Base-by-base conservation (phyloP, 225 moss, liverwort and hornwort species). In the Physcomitrium patens region DNA sequence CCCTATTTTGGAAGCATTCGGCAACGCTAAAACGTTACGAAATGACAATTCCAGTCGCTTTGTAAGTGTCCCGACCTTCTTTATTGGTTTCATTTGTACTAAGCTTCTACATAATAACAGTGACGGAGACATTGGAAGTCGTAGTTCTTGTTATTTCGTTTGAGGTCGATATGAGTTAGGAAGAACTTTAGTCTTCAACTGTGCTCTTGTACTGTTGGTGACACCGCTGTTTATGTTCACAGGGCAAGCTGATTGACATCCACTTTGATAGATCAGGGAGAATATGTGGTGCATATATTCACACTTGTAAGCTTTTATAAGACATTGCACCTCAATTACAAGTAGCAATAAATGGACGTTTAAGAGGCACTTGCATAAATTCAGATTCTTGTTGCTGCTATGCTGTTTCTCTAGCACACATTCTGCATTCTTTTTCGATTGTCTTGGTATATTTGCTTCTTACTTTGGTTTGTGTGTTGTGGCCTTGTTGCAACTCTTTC, bases 41-140 rank as follows among this genome's bases (percentile, higher is more conserved):
- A 94, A 94, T 83, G 93, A 94, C 81, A 94, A 94, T 68, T 94
- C 93, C 17, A 94, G 93, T 84, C 93, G 93, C 69, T 94, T 94
- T 80, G 93, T 94, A 85, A 88, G 93, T 59, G 43, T 12, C 73
- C 12, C 19, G 18, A 41, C 69, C 28, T 24, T 59, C 61, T 58
- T 27, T 13, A 53, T 11, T 12, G 57, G 50, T 49, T 63, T 10
- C 9, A 9, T 68, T 22, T 7, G 26, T n/a, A 18, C 44, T 37
- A 23, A 65, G 8, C 41, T 41, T 50, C 12, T 1, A 22, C 28
- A 10, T 19, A 14, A 28, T 28, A 14, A 28, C 1, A 19, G n/a
- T 49, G 52, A 52, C 42, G 7, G 14, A 57, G 20, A 10, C 10
- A 57, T 16, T 57, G 10, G 3, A 24, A 28, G 13, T 12, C 10